Base-by-base conservation (phyloP, 192 early-diverging fungal species). In the Tieghemiomyces parasiticus region DNA sequence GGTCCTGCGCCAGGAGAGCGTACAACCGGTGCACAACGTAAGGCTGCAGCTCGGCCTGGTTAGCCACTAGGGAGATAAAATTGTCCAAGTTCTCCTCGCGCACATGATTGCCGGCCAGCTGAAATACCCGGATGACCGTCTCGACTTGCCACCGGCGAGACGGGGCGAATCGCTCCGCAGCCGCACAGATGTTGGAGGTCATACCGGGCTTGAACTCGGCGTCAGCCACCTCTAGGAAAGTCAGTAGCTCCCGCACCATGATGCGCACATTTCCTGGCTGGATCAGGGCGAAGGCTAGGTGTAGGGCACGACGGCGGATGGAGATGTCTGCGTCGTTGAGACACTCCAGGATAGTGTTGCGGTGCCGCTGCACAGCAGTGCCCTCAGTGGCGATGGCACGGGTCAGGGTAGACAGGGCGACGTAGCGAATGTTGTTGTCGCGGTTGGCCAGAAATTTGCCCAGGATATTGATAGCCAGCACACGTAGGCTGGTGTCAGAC, bases 351-450 rank as follows among this genome's bases (percentile, higher is more conserved):
- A 99, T 91, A 19, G 93, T 99, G 59, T 90, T 83, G 31, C 96
- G 87, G 65, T 99, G 96, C 44, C 96, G 86, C 73, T 99, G 96
- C 26, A 99, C 87, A 4, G 95, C 89, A 25, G 91, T 86, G 10
- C 87, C 82, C 66, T 99, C 95, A 49, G 90, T 81, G 52, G 84
- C 81, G 6, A 89, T 80, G 0, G 92, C 93, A 33, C 88, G 87
- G 52, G 91, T 90, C 35, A 99, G 76, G 9, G 96, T 97, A n/a
- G 90, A 90, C 61, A 99, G 69, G n/a, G 96, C 96, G 13, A 97
- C 94, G 65, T 95, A 95, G 81, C 92, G 80, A 62, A 96, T 96
- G 68, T 99, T 99, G 76, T 95, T 96, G 69, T 99, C 96, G 38
- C 85, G 69, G 73, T 97, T 92, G 35, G 81, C 83, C 67, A 99